Evolutionary conservation across 1,284 basidiomycete genomes (phyloP), one percentile per base, ranked within the genome.

Genomic region (Fomitopsis palustris): DNA sequence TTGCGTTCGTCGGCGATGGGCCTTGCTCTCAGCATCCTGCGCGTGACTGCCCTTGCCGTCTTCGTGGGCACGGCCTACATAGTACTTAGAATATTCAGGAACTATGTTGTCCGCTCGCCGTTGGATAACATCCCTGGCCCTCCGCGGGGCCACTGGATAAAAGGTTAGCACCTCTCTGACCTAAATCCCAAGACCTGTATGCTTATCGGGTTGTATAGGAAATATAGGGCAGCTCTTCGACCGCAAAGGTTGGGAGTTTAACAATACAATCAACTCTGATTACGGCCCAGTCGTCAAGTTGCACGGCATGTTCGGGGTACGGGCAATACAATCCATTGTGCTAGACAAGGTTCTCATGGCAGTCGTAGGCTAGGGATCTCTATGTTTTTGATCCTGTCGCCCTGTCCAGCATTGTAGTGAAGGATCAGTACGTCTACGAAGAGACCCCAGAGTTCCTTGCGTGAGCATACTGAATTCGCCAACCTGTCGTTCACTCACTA

Each of bases 71-170:
- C 49, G 17, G 49, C 31, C 1, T 52, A 52, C 19, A 31, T 52
- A n/a, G 29, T 52, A 1, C n/a, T 33, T 31, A 52, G 19, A 3
- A 31, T 23, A 2, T 21, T 52, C 31, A n/a, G 23, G 49, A 52
- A 35, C n/a, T 52, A 52, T 23, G 3, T 52, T 5, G 31, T 29
- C 16, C 54, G 41, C 6, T 64, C 61, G 16, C 58, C 65, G 1
- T 49, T 68, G 17, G 66, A 68, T 45, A 63, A 64, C 49, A 61
- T 68, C 37, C 60, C 66, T 5, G 68, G 69, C 3, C 69, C 69
- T 5, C 47, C 54, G 4, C 42, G 59, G 35, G 17, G 38, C 49
- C 57, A 63, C 31, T 53, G 66, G 52, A 62, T 54, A 49, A 62
- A 39, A 55, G 68, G 68, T 69, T 16, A 12, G 55, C 8, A 23